Conservation (phyloP, 768 basidiomycete species). For the Chalciporus chontae region DNA sequence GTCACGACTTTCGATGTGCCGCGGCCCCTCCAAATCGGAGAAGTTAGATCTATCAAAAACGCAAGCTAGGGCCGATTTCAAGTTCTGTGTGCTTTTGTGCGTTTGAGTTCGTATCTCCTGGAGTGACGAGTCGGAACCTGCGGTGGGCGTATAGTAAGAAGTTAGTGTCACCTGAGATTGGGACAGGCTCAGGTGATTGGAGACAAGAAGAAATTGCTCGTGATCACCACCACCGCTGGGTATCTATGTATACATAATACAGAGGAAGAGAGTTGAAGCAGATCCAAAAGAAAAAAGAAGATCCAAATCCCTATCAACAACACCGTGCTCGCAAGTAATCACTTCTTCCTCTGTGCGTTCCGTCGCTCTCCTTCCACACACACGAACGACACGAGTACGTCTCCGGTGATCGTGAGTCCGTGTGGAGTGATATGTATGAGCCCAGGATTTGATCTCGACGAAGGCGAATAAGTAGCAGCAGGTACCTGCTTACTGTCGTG, state of each 20-base stretch:
- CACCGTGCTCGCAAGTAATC: background rate
- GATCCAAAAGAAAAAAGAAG: background rate
- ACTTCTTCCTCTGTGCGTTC: slow-evolving; percentile 23
- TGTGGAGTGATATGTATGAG: slow-evolving; percentile 33
- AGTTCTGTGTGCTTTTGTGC: background rate
- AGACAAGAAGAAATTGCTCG: too few relatives aligned
- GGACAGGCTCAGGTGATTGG: background rate
- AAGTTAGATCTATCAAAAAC: background rate
- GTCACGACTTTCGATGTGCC: too few relatives aligned
- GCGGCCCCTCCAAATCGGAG: too few relatives aligned
- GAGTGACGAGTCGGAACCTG: too few relatives aligned
- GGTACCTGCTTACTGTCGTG: slow-evolving; percentile 33
- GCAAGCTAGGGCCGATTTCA: too few relatives aligned
- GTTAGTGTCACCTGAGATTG: too few relatives aligned
- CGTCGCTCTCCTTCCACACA: slow-evolving; percentile 33
- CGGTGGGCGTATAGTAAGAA: too few relatives aligned
- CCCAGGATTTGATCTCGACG: slow-evolving; percentile 24
- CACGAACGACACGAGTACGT: slow-evolving; percentile 32
- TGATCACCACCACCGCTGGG: background rate
- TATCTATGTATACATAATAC: background rate
- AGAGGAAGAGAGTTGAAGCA: background rate
- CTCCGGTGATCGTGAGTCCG: slow-evolving; percentile 29
- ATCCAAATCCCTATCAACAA: background rate
- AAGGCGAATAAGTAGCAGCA: slow-evolving; percentile 28
- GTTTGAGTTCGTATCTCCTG: too few relatives aligned